Percentiles rank a stretch among this genome's conserved stretches.
Evolutionary conservation across 495 filamentous ascomycete genomes (phyloP).

Genomic region (Glonium stellatum): DNA sequence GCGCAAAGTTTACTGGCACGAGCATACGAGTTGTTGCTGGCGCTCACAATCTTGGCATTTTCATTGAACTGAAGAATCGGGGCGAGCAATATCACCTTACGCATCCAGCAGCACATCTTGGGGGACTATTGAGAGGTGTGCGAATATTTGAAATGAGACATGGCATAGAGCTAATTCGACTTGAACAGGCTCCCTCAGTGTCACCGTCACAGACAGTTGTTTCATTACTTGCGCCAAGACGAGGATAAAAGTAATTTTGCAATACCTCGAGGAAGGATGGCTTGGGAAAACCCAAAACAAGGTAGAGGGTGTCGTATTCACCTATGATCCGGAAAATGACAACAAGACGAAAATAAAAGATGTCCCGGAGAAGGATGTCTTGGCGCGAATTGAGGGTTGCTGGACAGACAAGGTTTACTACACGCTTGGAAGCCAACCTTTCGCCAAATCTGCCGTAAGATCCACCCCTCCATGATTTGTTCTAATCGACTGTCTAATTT

Average conservation of each 20-base stretch:
- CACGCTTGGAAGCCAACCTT: slow-evolving; percentile 39
- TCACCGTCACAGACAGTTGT: slow-evolving; percentile 81
- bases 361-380: slow-evolving; percentile 72
- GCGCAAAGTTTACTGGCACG: slow-evolving; percentile 95
- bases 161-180: neutral
- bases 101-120: slow-evolving; percentile 87
- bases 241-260: slow-evolving; percentile 79
- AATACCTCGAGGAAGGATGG: slow-evolving; percentile 94
- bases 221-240: slow-evolving; percentile 83
- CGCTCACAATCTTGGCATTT: slow-evolving; percentile 91
- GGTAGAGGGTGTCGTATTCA: slow-evolving; percentile 85
- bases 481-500: slow-evolving; percentile 4
- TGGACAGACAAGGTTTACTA: slow-evolving; percentile 73
- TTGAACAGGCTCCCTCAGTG: slow-evolving; percentile 50
- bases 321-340: slow-evolving; percentile 75
- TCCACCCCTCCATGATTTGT: neutral
- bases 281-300: slow-evolving; percentile 83
- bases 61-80: slow-evolving; percentile 73
- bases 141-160: no score
- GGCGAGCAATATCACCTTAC: slow-evolving; percentile 92
- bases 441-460: slow-evolving; percentile 45
- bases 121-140: slow-evolving; percentile 72
- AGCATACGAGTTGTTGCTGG: slow-evolving; percentile 86
- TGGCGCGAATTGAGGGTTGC: slow-evolving; percentile 74
- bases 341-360: slow-evolving; percentile 71